These are phyloP conservation scores for Apiotrichum domesticum DNA, from an alignment of 1,284 basidiomycete species.

Conservation along the genomic window DNA sequence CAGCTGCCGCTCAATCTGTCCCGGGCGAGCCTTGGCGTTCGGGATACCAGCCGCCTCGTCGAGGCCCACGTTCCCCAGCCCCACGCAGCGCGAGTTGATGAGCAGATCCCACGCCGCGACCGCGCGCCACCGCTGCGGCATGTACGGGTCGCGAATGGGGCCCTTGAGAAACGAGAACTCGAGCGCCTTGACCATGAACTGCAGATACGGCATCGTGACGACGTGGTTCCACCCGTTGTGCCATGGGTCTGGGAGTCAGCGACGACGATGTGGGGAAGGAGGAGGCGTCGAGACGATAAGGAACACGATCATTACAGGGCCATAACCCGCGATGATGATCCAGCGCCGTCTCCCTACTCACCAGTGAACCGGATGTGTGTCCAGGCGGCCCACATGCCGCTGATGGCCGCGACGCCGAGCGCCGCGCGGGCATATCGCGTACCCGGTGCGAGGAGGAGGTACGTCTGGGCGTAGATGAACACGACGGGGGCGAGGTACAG, in stretches of 20 bases:
- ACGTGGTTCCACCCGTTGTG: constrained; percentile 1
- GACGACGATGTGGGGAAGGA: too few species aligned
- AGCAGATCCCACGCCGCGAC: constrained; percentile 27
- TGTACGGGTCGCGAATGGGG: constrained; percentile 27
- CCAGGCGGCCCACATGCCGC: constrained; percentile 17
- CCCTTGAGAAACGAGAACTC: constrained; percentile 29
- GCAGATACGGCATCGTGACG: constrained; percentile 18
- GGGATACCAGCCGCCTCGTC: constrained; percentile 6
- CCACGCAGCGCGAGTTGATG: constrained; percentile 34
- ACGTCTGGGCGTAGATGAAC: constrained; percentile 17
- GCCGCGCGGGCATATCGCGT: constrained; percentile 27
- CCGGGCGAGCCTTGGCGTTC: background rate
- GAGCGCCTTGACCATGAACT: constrained; percentile 19
- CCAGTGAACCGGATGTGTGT: constrained; percentile 25
- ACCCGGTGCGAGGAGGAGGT: constrained; percentile 21
- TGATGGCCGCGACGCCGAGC: constrained; percentile 19
- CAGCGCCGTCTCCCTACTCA: constrained; percentile 10
- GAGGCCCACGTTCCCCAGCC: constrained; percentile 24
- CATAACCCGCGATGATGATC: too few species aligned
- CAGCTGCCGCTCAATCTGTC: background rate
- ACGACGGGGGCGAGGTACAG: background rate
- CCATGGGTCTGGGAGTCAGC: constrained; percentile 1
- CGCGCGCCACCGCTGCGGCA: constrained; percentile 9
- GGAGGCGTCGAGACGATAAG: too few species aligned
- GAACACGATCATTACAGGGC: too few species aligned